A percentile compares a stretch with the other conserved stretches of the same genome.
Conservation (phyloP, 2,329 filamentous ascomycete species). For the Aspergillus costaricaensis region DNA sequence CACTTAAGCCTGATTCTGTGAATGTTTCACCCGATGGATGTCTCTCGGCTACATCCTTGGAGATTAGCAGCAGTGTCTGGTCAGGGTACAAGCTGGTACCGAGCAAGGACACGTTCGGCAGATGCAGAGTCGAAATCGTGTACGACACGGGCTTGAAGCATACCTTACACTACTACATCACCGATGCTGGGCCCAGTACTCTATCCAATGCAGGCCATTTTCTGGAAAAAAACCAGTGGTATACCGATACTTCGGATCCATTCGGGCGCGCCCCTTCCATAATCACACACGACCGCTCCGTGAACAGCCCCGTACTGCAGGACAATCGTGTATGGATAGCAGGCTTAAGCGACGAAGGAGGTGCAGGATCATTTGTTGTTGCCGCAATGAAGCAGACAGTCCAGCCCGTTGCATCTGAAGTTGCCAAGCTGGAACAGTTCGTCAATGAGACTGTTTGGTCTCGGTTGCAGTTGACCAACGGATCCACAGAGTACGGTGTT, state of each 20-base stretch:
- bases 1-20: neutral
- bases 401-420: slow-evolving; percentile 53
- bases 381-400: slow-evolving; percentile 57
- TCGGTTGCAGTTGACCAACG: slow-evolving; percentile 46
- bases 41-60: neutral
- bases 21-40: neutral
- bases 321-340: slow-evolving; percentile 58
- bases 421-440: slow-evolving; percentile 58
- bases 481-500: slow-evolving; percentile 47
- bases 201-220: slow-evolving; percentile 55
- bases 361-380: slow-evolving; percentile 58
- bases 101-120: slow-evolving; percentile 50
- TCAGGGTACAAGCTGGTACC: slow-evolving; percentile 45
- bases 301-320: slow-evolving; percentile 44
- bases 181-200: slow-evolving; percentile 48
- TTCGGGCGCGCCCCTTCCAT: slow-evolving; percentile 58
- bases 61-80: neutral
- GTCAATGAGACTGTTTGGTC: slow-evolving; percentile 55
- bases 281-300: slow-evolving; percentile 56
- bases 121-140: slow-evolving; percentile 50
- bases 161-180: slow-evolving; percentile 60
- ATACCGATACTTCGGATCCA: slow-evolving; percentile 53
- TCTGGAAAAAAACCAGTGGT: slow-evolving; percentile 57
- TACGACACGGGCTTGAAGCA: slow-evolving; percentile 54
- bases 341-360: slow-evolving; percentile 62